Evolutionary conservation across 169 alveolate genomes (phyloP), one percentile per base, ranked within the genome.

Genomic region (Toxoplasma gondii): DNA sequence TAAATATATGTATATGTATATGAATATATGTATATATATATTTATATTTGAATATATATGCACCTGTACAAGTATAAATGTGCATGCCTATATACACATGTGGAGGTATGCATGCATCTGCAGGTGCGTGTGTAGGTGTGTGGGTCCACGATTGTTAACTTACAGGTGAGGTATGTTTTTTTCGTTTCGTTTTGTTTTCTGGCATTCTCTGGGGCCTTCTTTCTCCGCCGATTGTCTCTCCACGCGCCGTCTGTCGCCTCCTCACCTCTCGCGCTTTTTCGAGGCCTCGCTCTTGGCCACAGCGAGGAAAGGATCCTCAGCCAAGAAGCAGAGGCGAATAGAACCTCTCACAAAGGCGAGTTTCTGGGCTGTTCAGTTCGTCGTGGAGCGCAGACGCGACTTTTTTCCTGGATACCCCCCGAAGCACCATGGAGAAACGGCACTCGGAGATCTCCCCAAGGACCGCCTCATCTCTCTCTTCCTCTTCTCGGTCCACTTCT

Each of bases 401-500:
- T n/a, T n/a, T n/a, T n/a, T n/a, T n/a, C n/a, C n/a, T n/a, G n/a
- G n/a, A n/a, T n/a, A n/a, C n/a, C n/a, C n/a, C n/a, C n/a, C n/a
- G 17, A 69, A 17, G 17, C 43, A 69, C 82, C 82, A 69, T 31
- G 38, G 82, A 69, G 82, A 17, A 69, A 22, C 34, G 82, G 16
- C 43, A 9, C 82, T 69, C 82, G n/a, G 16, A 69, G 38, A 69
- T 7, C 34, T 69, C 34, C 43, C 16, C 34, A 34, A 69, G 82
- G 4, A 69, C 39, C 82, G 82, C 82, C 17, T 69, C 82, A 31
- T 69, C 43, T 69, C 39, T 34, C 39, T 31, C 82, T 69, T 69
- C 82, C n/a, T 69, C 82, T 69, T 69, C 82, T 69, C 58, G 58
- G 58, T 69, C 82, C 39, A 29, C 82, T 69, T 69, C 82, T 31